phyloP scores from a whole-genome alignment of 1,284 basidiomycete genomes.

The Pterula multifida region DNA sequence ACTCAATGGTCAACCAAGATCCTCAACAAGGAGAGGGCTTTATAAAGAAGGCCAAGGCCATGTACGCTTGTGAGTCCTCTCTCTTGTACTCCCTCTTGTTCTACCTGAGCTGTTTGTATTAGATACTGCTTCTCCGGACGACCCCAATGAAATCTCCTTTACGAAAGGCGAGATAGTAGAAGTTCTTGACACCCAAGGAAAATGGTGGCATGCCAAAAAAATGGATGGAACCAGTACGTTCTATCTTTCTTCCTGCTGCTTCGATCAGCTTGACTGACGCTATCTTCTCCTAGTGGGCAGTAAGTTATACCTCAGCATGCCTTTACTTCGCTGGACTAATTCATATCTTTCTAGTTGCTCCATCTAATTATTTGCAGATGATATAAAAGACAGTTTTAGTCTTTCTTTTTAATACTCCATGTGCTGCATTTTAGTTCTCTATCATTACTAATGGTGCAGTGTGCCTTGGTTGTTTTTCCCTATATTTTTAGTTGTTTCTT shows the following conservation, averaged over 20 bases:
- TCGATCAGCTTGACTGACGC: neutral
- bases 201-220: conserved; percentile 94
- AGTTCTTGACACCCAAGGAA: conserved; percentile 87
- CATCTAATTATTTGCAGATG: conserved; percentile 73
- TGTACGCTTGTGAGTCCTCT: conserved; percentile 77
- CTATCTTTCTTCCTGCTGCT: neutral
- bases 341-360: conserved; percentile 42
- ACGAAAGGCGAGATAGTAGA: conserved; percentile 89
- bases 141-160: conserved; percentile 95
- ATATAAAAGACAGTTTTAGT: conserved; percentile 25
- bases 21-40: conserved; percentile 25
- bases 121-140: conserved; percentile 88
- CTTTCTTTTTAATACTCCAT: neutral
- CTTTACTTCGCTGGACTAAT: conserved; percentile 10
- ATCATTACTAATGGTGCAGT: neutral
- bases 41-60: conserved; percentile 71
- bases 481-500: neutral
- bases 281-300: conserved; percentile 40
- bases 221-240: conserved; percentile 47
- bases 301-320: conserved; percentile 22
- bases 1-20: conserved; percentile 14
- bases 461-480: neutral
- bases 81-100: conserved; percentile 7
- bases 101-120: conserved; percentile 14
- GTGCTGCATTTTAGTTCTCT: neutral